phyloP scores from a whole-genome alignment of 2,329 filamentous ascomycete species.

The Atkinsonella texensis region DNA sequence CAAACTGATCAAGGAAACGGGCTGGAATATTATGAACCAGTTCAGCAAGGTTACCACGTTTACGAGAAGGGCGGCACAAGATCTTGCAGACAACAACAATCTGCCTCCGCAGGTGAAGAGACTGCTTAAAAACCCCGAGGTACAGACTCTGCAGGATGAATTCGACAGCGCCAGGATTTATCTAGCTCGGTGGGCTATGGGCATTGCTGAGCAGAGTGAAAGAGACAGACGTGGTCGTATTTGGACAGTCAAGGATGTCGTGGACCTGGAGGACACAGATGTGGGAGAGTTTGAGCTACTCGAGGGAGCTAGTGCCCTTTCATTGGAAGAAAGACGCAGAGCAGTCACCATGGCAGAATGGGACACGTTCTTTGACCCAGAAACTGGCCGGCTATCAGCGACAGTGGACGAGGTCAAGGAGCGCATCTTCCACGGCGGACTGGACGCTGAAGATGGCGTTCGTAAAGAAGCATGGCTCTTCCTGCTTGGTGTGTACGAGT shows the following conservation, averaged over 20 bases:
- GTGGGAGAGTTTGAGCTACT: constrained; percentile 94
- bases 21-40: constrained; percentile 94
- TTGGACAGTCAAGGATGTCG: constrained; percentile 84
- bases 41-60: constrained; percentile 97
- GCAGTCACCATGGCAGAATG: constrained; percentile 75
- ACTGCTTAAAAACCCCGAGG: constrained; percentile 80
- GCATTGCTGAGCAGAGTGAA: constrained; percentile 93
- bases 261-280: constrained; percentile 88
- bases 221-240: constrained; percentile 73
- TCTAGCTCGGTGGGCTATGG: constrained; percentile 95
- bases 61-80: constrained; percentile 80
- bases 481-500: constrained; percentile 80
- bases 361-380: constrained; percentile 75
- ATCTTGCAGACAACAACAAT: constrained; percentile 82
- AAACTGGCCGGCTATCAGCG: constrained; percentile 60
- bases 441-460: constrained; percentile 80
- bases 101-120: constrained; percentile 79
- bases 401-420: constrained; percentile 93
- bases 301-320: constrained; percentile 63
- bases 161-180: constrained; percentile 95
- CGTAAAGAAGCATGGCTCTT: constrained; percentile 96
- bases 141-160: constrained; percentile 90
- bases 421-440: constrained; percentile 87
- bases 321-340: constrained; percentile 64
- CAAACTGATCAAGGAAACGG: constrained; percentile 86